Evolutionary conservation across 2,329 filamentous ascomycete species (phyloP).

Genomic region (Dactylella cylindrospora): DNA sequence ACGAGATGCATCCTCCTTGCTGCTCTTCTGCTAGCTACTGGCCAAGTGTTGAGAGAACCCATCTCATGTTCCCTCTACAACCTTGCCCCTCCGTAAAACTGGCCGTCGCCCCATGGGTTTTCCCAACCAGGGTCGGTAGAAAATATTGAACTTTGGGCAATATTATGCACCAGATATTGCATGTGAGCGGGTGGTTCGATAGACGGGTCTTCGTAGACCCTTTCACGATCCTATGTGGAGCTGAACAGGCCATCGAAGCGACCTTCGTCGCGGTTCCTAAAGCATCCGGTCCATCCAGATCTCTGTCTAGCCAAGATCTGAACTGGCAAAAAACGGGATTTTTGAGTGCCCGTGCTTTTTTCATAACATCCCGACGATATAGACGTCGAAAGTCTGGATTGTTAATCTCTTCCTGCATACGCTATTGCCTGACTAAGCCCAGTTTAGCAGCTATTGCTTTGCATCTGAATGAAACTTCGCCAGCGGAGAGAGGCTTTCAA

Average conservation of each 20-base stretch:
- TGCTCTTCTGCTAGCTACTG: neutral
- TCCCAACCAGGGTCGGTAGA: conserved; percentile 13
- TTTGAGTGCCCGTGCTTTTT: conserved; percentile 2
- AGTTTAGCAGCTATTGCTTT: conserved; percentile 15
- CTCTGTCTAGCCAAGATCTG: conserved; percentile 43
- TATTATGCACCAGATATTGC: conserved; percentile 31
- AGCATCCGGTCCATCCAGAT: no score
- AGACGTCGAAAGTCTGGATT: conserved; percentile 12
- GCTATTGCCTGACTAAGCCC: conserved; percentile 24
- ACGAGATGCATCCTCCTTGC: conserved; percentile 5
- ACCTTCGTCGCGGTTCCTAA: neutral
- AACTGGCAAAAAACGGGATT: conserved; percentile 13
- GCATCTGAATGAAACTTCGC: neutral
- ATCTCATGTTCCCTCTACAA: conserved; percentile 15
- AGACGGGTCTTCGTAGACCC: conserved; percentile 16
- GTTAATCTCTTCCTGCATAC: conserved; percentile 21
- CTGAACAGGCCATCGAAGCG: neutral
- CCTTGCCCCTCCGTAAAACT: conserved; percentile 14
- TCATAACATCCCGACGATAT: conserved; percentile 10
- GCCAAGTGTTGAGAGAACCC: conserved; percentile 11
- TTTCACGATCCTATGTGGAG: neutral
- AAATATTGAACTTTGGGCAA: conserved; percentile 2
- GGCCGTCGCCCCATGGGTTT: conserved; percentile 23
- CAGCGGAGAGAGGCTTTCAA: no score
- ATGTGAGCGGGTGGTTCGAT: conserved; percentile 16